Evolutionary conservation across 768 basidiomycete species (phyloP).

Genomic region (Leccinum disarticulatum): DNA sequence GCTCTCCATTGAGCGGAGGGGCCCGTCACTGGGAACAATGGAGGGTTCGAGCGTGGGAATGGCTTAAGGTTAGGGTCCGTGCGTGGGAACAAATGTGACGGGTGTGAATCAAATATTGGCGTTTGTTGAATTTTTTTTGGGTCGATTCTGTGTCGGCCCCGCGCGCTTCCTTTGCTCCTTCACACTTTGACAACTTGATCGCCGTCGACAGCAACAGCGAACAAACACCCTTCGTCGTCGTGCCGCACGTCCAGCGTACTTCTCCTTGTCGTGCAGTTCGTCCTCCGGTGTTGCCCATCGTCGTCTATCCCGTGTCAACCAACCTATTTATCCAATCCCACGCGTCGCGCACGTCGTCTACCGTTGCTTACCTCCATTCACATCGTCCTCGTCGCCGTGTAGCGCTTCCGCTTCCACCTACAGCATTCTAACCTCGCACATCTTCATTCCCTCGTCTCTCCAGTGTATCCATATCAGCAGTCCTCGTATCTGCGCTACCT

Average conservation of each 20-base stretch:
- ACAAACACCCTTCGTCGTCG: slow-evolving; percentile 41
- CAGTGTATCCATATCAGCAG: slow-evolving; percentile 47
- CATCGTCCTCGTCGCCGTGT: slow-evolving; percentile 29
- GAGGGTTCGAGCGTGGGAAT: slow-evolving; percentile 32
- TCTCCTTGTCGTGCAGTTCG: slow-evolving; percentile 20
- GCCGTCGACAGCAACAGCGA: slow-evolving; percentile 48
- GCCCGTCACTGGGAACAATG: slow-evolving; percentile 18
- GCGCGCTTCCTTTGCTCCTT: slow-evolving; percentile 46
- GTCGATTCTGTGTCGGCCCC: slow-evolving; percentile 43
- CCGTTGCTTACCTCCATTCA: slow-evolving; percentile 17
- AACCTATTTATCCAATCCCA: slow-evolving; percentile 40
- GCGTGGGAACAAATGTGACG: slow-evolving; percentile 39
- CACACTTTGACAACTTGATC: slow-evolving; percentile 47
- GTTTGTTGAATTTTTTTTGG: slow-evolving; percentile 41
- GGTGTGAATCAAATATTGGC: slow-evolving; percentile 39
- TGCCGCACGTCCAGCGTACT: slow-evolving; percentile 32
- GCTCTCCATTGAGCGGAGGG: slow-evolving; percentile 4
- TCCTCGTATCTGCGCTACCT: slow-evolving; percentile 35
- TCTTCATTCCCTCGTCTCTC: slow-evolving; percentile 27
- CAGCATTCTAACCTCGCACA: slow-evolving; percentile 29
- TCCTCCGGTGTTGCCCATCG: slow-evolving; percentile 24
- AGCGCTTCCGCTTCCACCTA: slow-evolving; percentile 28
- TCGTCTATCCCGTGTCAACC: slow-evolving; percentile 23
- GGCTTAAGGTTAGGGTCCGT: slow-evolving; percentile 44
- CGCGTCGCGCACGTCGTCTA: slow-evolving; percentile 49